These are phyloP conservation scores for Ploettnerulaceae sp. DNA, from an alignment of 2,329 filamentous ascomycete genomes.

Conservation along the genomic window DNA sequence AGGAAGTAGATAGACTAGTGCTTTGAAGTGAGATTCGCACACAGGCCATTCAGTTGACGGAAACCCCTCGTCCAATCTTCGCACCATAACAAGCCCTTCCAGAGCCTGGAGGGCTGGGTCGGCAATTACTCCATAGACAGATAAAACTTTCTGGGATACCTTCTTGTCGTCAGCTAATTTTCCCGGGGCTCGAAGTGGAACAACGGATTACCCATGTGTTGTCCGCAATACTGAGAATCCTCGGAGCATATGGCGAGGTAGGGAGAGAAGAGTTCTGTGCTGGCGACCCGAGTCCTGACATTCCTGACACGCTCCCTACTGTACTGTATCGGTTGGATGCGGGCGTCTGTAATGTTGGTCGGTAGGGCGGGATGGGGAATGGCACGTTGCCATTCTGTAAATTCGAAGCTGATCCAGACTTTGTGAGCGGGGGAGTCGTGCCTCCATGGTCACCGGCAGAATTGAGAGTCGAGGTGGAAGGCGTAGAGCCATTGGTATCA, in stretches of 20 bases:
- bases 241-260: constrained; percentile 75
- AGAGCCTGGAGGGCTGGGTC: constrained; percentile 62
- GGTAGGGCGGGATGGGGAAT: constrained; percentile 40
- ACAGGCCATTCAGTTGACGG: constrained; percentile 84
- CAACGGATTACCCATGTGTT: constrained; percentile 80
- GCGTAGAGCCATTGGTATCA: constrained; percentile 47
- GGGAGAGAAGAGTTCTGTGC: constrained; percentile 54
- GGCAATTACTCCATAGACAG: constrained; percentile 76
- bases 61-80: constrained; percentile 79
- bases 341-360: constrained; percentile 40
- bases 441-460: constrained; percentile 39
- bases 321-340: constrained; percentile 52
- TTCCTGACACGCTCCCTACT: constrained; percentile 46
- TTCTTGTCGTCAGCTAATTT: constrained; percentile 39
- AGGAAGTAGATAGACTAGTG: constrained; percentile 81
- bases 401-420: constrained; percentile 55
- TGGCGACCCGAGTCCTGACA: constrained; percentile 53
- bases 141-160: constrained; percentile 87
- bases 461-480: constrained; percentile 55
- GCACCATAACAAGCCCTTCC: constrained; percentile 75
- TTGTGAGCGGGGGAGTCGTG: constrained; percentile 40
- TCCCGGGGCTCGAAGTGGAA: too few relatives aligned
- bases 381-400: constrained; percentile 49
- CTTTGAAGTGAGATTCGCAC: constrained; percentile 85
- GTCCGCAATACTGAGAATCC: constrained; percentile 72